Base-by-base conservation (phyloP, 257 asterid genomes). In the Pogostemon cablin region DNA sequence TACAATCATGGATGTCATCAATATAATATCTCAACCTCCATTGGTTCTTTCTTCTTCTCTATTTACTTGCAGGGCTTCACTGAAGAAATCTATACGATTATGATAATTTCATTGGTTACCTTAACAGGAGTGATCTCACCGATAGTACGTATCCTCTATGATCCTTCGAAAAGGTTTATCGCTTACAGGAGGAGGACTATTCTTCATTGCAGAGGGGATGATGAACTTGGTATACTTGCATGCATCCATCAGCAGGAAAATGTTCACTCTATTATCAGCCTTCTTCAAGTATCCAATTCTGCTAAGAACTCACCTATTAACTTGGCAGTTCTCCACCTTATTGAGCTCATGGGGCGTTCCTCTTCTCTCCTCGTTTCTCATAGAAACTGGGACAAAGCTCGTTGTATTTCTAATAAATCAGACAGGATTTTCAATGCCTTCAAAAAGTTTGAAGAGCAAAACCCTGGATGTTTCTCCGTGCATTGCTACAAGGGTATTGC, bases 161-260 rank as follows among this genome's bases (percentile, higher is more conserved):
- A 87, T 37, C 93, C 93, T 76, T 83, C 90, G 10, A 85, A 70
- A 77, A 79, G 80, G 62, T 85, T 61, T 61, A 69, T 83, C 15
- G 93, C 93, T 72, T 87, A 85, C 81, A 85, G 80, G 76, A 79
- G 93, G 69, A 80, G 93, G 60, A 85, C 90, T 0, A 62, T 87
- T 5, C 82, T 75, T 12, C 93, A 87, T 63, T 67, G 76, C 77
- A 76, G 80, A 67, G 48, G 34, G 52, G 76, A 83, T 2, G 93
- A 87, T 35, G 93, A 85, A 62, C 83, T 87, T 8, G 81, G 86
- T 17, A 78, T 87, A 63, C 85, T 87, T 5, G 84, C 83, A 6
- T 85, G 90, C 52, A 47, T 87, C 50, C 93, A 85, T 72, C 72
- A 77, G 65, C 82, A 78, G 59, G 90, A 87, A 60, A 76, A 83